Evolutionary conservation across 2,329 filamentous ascomycete species (phyloP).

Genomic region (Penicillium sp.): DNA sequence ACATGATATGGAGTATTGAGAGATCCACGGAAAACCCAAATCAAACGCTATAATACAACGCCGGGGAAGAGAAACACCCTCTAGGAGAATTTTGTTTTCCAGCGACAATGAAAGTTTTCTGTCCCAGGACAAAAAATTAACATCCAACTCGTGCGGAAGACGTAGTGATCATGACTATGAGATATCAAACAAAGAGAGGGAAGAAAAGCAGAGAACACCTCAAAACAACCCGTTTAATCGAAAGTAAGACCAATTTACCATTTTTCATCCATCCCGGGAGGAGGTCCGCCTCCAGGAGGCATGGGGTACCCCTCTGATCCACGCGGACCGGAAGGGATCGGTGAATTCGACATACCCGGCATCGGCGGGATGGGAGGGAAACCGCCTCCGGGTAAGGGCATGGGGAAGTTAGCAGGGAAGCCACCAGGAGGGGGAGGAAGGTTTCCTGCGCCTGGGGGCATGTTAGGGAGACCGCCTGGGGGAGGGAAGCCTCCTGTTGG

Average conservation of each 20-base stretch:
- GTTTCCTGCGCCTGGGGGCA: constrained; percentile 42
- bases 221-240: background rate
- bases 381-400: constrained; percentile 33
- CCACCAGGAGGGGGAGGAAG: constrained; percentile 49
- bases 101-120: background rate
- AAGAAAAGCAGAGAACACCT: background rate
- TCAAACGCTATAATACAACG: constrained; percentile 22
- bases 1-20: constrained; percentile 5
- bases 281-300: constrained; percentile 29
- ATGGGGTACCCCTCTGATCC: constrained; percentile 30
- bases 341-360: constrained; percentile 24
- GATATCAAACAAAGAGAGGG: background rate
- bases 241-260: constrained; percentile 18
- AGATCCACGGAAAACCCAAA: constrained; percentile 3
- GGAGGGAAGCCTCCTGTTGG: constrained; percentile 38
- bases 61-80: constrained; percentile 5
- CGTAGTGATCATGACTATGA: constrained; percentile 6
- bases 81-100: constrained; percentile 2
- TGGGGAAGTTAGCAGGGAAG: constrained; percentile 28
- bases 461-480: constrained; percentile 33
- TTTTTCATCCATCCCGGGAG: constrained; percentile 31
- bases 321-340: constrained; percentile 29
- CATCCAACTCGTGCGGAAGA: background rate
- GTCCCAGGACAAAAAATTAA: background rate
- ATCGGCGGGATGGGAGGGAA: constrained; percentile 30